Evolutionary conservation across 106 monocot genomes (phyloP), one percentile per base, ranked within the genome.

Genomic region (Phalaenopsis equestris): DNA sequence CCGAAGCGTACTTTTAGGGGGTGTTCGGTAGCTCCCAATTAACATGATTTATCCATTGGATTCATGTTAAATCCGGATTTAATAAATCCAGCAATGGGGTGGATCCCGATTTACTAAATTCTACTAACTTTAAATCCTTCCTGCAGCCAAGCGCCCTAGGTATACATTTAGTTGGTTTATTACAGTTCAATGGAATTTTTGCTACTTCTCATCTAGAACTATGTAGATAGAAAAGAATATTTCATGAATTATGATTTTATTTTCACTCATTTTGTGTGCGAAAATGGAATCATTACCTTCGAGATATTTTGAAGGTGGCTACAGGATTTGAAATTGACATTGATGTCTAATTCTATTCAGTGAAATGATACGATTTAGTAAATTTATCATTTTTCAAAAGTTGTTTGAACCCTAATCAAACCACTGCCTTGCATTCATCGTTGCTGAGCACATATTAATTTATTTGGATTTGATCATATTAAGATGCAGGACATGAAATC

Each of bases 401-500:
- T 6, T 4, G 1, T 61, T 61, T 61, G 4, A n/a, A 21, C 19
- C 21, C 21, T n/a, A 1, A 61, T 3, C 18, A n/a, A 61, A n/a
- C 21, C 61, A 61, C 5, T 61, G 52, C 14, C 48, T 61, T 21
- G 0, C 21, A 61, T 21, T 61, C 10, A 10, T 61, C 21, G 0
- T 6, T 61, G 61, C 8, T 61, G 61, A 61, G 10, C 1, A n/a
- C 5, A 16, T 11, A 70, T 70, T 70, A 39, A n/a, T 11, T 70
- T 70, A 70, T 39, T 14, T 70, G 6, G 11, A 9, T 70, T 70
- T 76, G 7, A 73, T 70, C 86, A 92, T 87, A 88, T 75, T 65
- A 56, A 56, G 88, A 86, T 85, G 88, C 42, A 5, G 79, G 82
- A 17, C 76, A 83, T 90, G 89, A 91, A 67, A 85, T 86, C 72